Base-by-base conservation (phyloP, 1,139 yeast species). In the Sugiyamaella pinicola region DNA sequence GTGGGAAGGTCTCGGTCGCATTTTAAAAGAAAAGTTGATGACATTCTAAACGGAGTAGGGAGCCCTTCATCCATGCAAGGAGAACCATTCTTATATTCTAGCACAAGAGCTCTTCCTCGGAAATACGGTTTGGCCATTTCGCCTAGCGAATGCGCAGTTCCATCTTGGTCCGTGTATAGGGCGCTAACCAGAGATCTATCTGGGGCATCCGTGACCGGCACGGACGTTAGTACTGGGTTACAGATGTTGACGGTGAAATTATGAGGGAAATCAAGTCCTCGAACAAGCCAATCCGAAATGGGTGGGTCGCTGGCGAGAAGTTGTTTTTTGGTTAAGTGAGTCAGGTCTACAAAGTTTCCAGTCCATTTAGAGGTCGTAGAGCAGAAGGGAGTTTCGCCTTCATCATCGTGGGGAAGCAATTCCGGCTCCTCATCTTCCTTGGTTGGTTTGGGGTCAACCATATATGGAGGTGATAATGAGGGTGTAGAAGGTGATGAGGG, bases 221-320 rank as follows among this genome's bases (percentile, higher is more conserved):
- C 68, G 34, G 64, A 58, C 8, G 83, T 74, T 21, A 64, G 51
- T 13, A 67, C 59, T 3, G 72, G 71, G 6, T 90, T 81, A 64
- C 97, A 90, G 3, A 90, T 75, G 8, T 95, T 93, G 40, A 90
- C 62, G 0, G 96, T 86, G 70, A 84, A 90, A 68, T 90, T 90
- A 51, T 75, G 76, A 17, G 85, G 84, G 61, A 80, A 81, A 60
- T 86, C 95, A 64, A 78, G 79, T 0, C 95, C 95, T 56, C 78
- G 77, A 2, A 91, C 82, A 43, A 76, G 70, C 89, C 93, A 88
- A 5, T 70, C 72, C 6, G 47, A 24, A 13, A 19, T 13, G 17
- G 31, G 50, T 9, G 35, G 5, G 13, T 31, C 35, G 13, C 17
- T 31, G 35, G 35, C 17, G 17, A 31, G 15, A n/a, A 31, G 35